These are phyloP conservation scores for Aspergillus bertholletiae DNA, from an alignment of 495 filamentous ascomycete species.

Conservation along the genomic window DNA sequence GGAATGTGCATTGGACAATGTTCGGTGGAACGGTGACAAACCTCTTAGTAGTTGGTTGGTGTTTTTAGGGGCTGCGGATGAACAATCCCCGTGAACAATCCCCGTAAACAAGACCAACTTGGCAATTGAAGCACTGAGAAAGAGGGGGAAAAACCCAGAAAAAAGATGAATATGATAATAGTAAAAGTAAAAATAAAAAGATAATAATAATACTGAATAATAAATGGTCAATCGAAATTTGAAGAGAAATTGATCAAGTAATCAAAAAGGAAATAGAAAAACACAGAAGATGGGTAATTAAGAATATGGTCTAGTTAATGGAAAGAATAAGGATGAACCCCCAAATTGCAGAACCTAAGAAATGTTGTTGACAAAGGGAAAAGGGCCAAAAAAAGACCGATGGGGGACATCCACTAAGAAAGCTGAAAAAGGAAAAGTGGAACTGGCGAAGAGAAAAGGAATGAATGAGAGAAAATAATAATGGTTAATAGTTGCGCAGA, in stretches of 20 bases:
- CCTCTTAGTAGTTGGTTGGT: conserved; percentile 21
- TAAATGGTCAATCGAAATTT: conserved; percentile 23
- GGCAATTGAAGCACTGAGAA: conserved; percentile 35
- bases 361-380: background rate
- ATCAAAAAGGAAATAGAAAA: conserved; percentile 23
- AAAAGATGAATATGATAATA: conserved; percentile 8
- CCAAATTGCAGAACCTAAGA: conserved; percentile 16
- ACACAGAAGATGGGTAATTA: conserved; percentile 13
- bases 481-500: conserved; percentile 3
- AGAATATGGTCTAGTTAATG: conserved; percentile 10
- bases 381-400: background rate
- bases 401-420: background rate
- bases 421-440: background rate
- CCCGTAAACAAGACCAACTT: conserved; percentile 24
- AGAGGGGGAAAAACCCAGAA: conserved; percentile 2
- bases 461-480: conserved; percentile 4
- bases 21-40: conserved; percentile 25
- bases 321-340: conserved; percentile 23
- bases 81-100: conserved; percentile 36
- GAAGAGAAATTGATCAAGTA: conserved; percentile 22
- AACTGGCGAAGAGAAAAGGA: conserved; percentile 9
- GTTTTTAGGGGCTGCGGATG: conserved; percentile 12
- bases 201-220: conserved; percentile 9
- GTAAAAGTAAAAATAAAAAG: conserved; percentile 3
- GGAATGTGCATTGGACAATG: conserved; percentile 30